Percentiles rank a stretch among this genome's conserved stretches.
phyloP scores from a whole-genome alignment of 2,329 filamentous ascomycete genomes.

The Pseudovirgaria hyperparasitica region DNA sequence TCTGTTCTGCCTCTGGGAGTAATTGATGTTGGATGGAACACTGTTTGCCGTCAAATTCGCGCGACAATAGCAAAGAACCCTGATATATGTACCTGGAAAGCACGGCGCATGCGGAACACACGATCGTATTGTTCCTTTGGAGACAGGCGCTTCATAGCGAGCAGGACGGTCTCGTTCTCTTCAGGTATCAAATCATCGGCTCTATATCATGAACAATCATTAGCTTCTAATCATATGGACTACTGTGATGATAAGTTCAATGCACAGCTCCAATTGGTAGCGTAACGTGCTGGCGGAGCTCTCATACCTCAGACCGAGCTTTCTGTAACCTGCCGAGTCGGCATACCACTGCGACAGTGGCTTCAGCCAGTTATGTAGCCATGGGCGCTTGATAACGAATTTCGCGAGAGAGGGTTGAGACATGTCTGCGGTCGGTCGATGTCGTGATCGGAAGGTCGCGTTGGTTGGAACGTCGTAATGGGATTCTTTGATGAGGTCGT shows the following conservation, averaged over 20 bases:
- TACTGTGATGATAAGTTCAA: background rate
- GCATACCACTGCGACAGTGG: constrained; percentile 82
- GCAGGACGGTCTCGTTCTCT: constrained; percentile 75
- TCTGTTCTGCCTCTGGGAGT: constrained; percentile 52
- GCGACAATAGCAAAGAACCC: background rate
- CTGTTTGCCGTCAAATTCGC: constrained; percentile 27
- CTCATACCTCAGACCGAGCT: constrained; percentile 76
- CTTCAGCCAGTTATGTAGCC: constrained; percentile 66
- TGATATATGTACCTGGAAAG: constrained; percentile 57
- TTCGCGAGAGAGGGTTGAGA: constrained; percentile 60
- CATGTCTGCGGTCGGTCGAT: constrained; percentile 45
- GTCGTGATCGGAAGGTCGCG: constrained; percentile 5
- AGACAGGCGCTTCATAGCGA: constrained; percentile 79
- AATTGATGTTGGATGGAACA: constrained; percentile 54
- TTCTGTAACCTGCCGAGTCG: constrained; percentile 81
- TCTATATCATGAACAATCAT: constrained; percentile 46
- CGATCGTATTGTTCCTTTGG: constrained; percentile 91
- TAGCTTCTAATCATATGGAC: background rate
- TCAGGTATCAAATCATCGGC: constrained; percentile 91
- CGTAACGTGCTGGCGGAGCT: constrained; percentile 2
- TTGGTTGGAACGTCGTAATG: background rate
- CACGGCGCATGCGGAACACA: constrained; percentile 91
- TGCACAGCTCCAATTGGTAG: background rate
- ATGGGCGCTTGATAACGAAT: constrained; percentile 72
- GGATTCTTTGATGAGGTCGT: constrained; percentile 6